Base-by-base conservation (phyloP, 148 eudicot genomes). In the Polygonum maritimum region DNA sequence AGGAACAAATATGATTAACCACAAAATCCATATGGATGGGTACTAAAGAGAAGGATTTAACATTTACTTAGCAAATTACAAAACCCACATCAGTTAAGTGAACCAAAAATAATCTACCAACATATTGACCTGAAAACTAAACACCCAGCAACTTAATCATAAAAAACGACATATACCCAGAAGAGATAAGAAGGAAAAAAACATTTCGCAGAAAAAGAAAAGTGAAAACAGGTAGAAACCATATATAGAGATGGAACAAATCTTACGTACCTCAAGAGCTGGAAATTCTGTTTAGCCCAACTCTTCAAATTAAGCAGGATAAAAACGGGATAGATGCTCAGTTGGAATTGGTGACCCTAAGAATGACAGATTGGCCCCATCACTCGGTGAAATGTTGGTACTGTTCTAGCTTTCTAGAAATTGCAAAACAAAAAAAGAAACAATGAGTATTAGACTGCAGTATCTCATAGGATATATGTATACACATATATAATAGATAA, bases 361-460 rank as follows among this genome's bases (percentile, higher is more conserved):
- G 58, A 38, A 74, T 74, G 2, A 31, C 69, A 49, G 40, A 6
- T 67, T 67, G 36, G 19, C 44, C 5, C 18, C 44, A 85, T 90
- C 78, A 91, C 52, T 69, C 94, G 91, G 80, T 95, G 99, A 76
- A 77, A 87, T 65, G 82, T 73, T 76, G 96, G 80, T 76, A 82
- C 92, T 78, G 44, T 62, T 58, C 86, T 83, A 41, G 75, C 75
- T 76, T 74, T 87, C 96, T 89, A 70, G 45, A 48, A 78, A 75
- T 71, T 71, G 51, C 74, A 71, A 41, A 72, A 26, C 31, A 77
- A 77, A 35, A 47, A 48, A 58, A 36, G 38, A 57, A 79, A 33
- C 21, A 19, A 40, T 14, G 7, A 63, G 69, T 31, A 26, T 63
- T 63, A 31, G 69, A 31, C 40, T 16, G 31, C 31, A 26, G 31